These are phyloP conservation scores for Arctium minus DNA, from an alignment of 129 eudicot genomes.

Conservation along the genomic window DNA sequence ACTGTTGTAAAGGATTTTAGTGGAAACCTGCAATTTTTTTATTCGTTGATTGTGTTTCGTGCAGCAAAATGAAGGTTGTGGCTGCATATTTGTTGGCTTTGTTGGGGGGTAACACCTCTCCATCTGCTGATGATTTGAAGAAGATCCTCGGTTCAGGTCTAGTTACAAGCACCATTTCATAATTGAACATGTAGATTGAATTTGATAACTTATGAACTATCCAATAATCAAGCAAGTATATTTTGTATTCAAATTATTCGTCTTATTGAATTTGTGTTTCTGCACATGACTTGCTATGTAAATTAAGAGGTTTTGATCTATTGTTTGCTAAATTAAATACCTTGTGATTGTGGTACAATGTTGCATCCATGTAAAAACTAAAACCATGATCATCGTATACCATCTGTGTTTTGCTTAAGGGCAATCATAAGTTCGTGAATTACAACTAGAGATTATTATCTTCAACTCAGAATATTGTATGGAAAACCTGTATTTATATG, in stretches of 20 bases:
- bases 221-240: not conserved
- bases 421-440: not conserved
- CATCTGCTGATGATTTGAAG: slow-evolving; percentile 60
- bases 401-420: not conserved
- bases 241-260: not conserved
- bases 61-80: slow-evolving; percentile 62
- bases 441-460: not conserved
- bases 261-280: not conserved
- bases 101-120: slow-evolving; percentile 73
- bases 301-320: not conserved
- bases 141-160: slow-evolving; percentile 61
- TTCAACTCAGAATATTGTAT: not conserved
- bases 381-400: not conserved
- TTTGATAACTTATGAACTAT: not conserved
- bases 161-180: not conserved
- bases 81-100: slow-evolving; percentile 85
- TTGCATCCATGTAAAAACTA: not conserved
- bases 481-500: not conserved
- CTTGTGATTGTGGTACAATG: not conserved
- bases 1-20: not conserved
- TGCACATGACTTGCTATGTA: not conserved
- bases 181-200: not conserved
- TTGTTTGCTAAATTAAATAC: not conserved
- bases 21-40: not conserved
- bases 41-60: not conserved